Conservation (phyloP, 2,329 filamentous ascomycete genomes). For the Sporothrix luriei region DNA sequence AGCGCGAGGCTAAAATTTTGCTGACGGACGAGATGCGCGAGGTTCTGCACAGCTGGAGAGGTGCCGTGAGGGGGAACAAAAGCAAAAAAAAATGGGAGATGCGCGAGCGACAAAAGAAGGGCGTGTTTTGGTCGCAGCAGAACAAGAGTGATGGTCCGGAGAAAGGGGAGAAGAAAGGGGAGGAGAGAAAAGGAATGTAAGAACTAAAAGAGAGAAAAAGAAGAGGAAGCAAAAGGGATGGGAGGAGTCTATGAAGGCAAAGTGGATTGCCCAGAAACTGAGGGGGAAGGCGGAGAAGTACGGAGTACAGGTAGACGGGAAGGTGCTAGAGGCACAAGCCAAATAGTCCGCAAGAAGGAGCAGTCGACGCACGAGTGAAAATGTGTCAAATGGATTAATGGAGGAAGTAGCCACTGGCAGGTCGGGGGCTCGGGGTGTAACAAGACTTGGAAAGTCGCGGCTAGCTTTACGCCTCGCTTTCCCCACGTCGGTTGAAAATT, state of each 20-base stretch:
- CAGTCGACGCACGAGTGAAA: constrained; percentile 21
- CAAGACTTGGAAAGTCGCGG: constrained; percentile 25
- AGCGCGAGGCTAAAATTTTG: background rate
- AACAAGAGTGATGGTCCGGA: constrained; percentile 11
- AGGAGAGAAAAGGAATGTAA: constrained; percentile 6
- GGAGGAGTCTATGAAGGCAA: constrained; percentile 1
- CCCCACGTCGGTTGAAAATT: background rate
- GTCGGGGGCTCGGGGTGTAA: constrained; percentile 5
- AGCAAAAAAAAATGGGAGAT: background rate
- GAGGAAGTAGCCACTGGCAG: constrained; percentile 23
- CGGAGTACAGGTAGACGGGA: constrained; percentile 13
- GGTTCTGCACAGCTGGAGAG: constrained; percentile 8
- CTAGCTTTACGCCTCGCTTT: constrained; percentile 7
- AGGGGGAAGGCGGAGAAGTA: constrained; percentile 5
- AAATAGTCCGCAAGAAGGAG: background rate
- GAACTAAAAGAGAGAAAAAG: background rate
- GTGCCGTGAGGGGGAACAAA: background rate
- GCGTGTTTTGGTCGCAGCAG: background rate
- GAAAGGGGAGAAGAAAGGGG: constrained; percentile 17
- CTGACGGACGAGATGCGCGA: background rate
- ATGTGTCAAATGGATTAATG: constrained; percentile 12
- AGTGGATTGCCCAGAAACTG: constrained; percentile 19
- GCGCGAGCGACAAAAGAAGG: constrained; percentile 1
- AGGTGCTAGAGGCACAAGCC: constrained; percentile 19
- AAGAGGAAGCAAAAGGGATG: constrained; percentile 16